Evolutionary conservation across 805 yeast species (phyloP).

Genomic region (Groenewaldozyma salmanticensis): DNA sequence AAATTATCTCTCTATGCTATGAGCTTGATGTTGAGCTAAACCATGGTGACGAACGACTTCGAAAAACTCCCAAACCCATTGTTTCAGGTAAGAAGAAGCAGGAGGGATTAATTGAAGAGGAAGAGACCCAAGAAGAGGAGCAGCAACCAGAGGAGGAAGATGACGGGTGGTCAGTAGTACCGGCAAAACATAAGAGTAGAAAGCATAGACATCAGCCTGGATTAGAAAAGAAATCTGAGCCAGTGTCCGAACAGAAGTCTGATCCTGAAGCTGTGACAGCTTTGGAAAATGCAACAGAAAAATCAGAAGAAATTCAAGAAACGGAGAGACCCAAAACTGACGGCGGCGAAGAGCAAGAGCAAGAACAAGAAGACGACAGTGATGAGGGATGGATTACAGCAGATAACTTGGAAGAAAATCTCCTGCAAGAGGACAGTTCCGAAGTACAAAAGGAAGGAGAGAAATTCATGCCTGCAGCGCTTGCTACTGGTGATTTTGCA

Average conservation of each 20-base stretch:
- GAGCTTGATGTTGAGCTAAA: conserved; percentile 70
- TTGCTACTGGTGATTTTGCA: conserved; percentile 95
- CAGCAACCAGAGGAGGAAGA: conserved; percentile 1
- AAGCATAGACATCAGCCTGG: neutral
- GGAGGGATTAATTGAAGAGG: conserved; percentile 1
- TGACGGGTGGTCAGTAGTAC: conserved; percentile 11
- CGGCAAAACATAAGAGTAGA: neutral
- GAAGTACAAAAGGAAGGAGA: conserved; percentile 31
- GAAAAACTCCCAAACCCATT: conserved; percentile 54
- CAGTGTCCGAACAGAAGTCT: neutral
- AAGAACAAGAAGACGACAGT: conserved; percentile 51
- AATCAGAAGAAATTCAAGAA: conserved; percentile 8
- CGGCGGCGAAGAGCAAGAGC: conserved; percentile 26
- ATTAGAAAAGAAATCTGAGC: neutral
- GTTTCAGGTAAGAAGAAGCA: conserved; percentile 5
- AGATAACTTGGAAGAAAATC: conserved; percentile 64
- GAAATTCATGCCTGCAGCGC: conserved; percentile 52
- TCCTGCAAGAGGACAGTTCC: conserved; percentile 59
- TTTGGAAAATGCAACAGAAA: conserved; percentile 12
- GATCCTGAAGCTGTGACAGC: neutral
- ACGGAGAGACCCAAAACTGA: conserved; percentile 8
- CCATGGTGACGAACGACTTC: conserved; percentile 59
- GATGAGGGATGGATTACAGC: conserved; percentile 93
- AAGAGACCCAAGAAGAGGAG: neutral
- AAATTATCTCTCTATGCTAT: conserved; percentile 82